phyloP scores from a whole-genome alignment of 345 rosid genomes.

The Eucalyptus coolabah region DNA sequence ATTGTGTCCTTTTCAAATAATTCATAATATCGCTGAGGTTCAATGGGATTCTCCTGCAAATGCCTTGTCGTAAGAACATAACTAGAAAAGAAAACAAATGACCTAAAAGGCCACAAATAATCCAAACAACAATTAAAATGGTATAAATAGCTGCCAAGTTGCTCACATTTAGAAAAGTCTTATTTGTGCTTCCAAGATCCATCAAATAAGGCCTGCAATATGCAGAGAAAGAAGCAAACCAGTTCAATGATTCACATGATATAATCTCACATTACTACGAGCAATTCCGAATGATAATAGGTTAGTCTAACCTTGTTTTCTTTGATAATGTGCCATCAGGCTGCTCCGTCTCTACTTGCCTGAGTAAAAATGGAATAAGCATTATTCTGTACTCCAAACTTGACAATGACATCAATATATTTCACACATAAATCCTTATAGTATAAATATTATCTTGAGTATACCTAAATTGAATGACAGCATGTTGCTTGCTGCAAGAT shows the following conservation, averaged over 20 bases:
- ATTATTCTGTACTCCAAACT: neutral
- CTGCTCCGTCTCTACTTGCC: constrained; percentile 70
- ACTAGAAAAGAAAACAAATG: neutral
- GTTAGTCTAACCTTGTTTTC: constrained; percentile 46
- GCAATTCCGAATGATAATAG: neutral
- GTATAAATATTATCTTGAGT: neutral
- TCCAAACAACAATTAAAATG: neutral
- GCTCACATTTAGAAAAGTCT: constrained; percentile 81
- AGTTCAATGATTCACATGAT: neutral
- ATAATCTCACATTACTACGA: neutral
- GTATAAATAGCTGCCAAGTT: neutral
- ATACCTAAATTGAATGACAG: constrained; percentile 86
- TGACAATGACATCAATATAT: neutral
- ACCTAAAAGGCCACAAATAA: neutral
- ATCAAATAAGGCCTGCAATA: constrained; percentile 74
- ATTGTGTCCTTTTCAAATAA: constrained; percentile 90
- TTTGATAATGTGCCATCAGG: constrained; percentile 58
- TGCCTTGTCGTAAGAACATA: neutral
- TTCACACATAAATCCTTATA: neutral
- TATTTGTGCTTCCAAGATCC: constrained; percentile 99
- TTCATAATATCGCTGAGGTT: constrained; percentile 89
- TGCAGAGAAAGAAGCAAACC: neutral
- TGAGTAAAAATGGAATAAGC: constrained; percentile 9
- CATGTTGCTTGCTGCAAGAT: constrained; percentile 99
- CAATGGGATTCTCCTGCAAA: constrained; percentile 73